Evolutionary conservation across 2,329 filamentous ascomycete genomes (phyloP).

Genomic region (Amauroascus verrucosus): DNA sequence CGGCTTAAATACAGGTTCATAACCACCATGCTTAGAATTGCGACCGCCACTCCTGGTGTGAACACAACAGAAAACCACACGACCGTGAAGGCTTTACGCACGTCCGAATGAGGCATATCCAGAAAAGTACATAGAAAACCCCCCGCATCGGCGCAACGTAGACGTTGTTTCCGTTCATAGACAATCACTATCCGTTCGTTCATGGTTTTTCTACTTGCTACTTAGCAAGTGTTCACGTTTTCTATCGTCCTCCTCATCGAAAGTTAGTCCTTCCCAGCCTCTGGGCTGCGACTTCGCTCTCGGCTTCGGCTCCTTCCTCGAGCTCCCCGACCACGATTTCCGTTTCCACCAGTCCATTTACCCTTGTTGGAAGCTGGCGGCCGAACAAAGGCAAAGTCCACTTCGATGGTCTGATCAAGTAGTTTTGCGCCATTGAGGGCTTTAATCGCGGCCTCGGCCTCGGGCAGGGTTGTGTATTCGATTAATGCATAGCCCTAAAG

Average conservation of each 20-base stretch:
- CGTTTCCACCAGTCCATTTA: constrained; percentile 25
- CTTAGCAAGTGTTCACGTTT: neutral
- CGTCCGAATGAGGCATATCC: neutral
- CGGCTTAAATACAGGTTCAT: constrained; percentile 19
- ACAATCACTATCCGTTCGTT: neutral
- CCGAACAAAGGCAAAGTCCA: constrained; percentile 57
- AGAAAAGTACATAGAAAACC: neutral
- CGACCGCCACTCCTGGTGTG: neutral
- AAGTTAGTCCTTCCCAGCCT: constrained; percentile 16
- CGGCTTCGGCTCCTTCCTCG: constrained; percentile 37
- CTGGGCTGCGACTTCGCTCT: constrained; percentile 39
- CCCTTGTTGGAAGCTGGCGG: constrained; percentile 44
- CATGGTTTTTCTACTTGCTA: neutral
- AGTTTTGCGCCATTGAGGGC: constrained; percentile 51
- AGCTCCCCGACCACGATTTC: constrained; percentile 35
- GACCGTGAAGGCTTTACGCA: neutral
- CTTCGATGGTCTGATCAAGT: constrained; percentile 54
- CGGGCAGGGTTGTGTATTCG: constrained; percentile 53
- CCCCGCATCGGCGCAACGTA: neutral
- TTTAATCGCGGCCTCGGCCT: constrained; percentile 54
- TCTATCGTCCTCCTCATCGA: neutral
- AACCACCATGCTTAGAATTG: constrained; percentile 24
- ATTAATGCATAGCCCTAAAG: constrained; percentile 56
- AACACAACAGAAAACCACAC: neutral
- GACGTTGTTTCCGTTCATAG: neutral